Evolutionary conservation across 805 yeast genomes (phyloP), one percentile per base, ranked within the genome.

Genomic region (Wickerhamiella galacta): DNA sequence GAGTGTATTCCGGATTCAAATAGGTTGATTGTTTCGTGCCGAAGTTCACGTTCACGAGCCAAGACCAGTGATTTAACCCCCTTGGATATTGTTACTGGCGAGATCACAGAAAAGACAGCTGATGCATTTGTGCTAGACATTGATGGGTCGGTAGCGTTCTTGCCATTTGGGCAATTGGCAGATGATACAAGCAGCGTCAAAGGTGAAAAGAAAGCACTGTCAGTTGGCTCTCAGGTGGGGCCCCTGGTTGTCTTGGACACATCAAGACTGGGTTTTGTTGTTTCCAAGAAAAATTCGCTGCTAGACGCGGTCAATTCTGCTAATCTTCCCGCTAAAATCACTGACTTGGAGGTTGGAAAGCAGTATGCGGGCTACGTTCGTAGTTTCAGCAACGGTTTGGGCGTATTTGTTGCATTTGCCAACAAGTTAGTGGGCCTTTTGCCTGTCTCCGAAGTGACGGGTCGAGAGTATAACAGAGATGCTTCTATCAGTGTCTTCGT

Each of bases 391-490:
- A 34, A 35, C 6, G 66, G 64, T 28, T 65, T 66, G 49, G 96
- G 96, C 42, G 61, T 82, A 9, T 87, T 87, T 51, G 77, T 87
- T 37, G 68, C 75, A 0, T 87, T 87, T 54, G 81, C 75, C 36
- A 76, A 78, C 41, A 69, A 67, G 34, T 67, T 87, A 41, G 79
- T 81, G 20, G 96, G 95, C 33, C 64, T 87, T 41, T 77, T 82
- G 3, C 66, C 80, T 39, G 78, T 85, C 35, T 72, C 75, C 48
- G 43, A 45, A 14, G 30, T 48, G 24, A 70, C 64, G 8, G 75
- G 72, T 16, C 60, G 64, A 24, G 58, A 61, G 17, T 85, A 71
- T 48, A 60, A 61, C 44, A 60, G 65, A 27, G 68, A 73, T 44
- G 93, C 83, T 58, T 73, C 93, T 1, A 70, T 85, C 17, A 48